Evolutionary conservation across 805 yeast species (phyloP).

Genomic region (Torulaspora franciscae): DNA sequence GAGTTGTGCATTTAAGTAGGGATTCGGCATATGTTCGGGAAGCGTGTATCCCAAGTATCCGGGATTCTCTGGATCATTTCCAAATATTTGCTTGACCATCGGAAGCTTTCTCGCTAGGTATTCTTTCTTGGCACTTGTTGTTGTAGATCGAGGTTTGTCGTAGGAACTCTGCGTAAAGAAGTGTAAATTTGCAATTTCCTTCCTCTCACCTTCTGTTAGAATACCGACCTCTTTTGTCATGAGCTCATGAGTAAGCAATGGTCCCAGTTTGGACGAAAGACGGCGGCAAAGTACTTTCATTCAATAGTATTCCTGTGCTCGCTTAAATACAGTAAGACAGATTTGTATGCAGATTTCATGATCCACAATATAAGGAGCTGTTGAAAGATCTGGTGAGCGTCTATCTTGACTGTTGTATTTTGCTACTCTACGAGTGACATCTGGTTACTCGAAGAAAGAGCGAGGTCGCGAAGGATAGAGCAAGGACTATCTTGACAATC

Average conservation of each 20-base stretch:
- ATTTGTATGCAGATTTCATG: not conserved
- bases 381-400: not conserved
- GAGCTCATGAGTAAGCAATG: not conserved
- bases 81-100: conserved; percentile 18
- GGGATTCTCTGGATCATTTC: conserved; percentile 14
- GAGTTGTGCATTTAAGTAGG: conserved; percentile 17
- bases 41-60: conserved; percentile 16
- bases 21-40: conserved; percentile 19
- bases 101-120: conserved; percentile 22
- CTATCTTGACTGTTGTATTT: not conserved
- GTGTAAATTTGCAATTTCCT: conserved; percentile 12
- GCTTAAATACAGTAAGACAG: not conserved
- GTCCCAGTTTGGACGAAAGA: conserved; percentile 1
- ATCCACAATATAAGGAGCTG: not conserved
- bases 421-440: not conserved
- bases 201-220: conserved; percentile 12
- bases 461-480: not conserved
- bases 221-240: not conserved
- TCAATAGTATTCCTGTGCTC: not conserved
- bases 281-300: conserved; percentile 5
- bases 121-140: conserved; percentile 11
- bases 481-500: not conserved
- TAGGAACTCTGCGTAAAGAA: conserved; percentile 7
- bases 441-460: not conserved
- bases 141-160: not conserved